Conservation (phyloP, 768 basidiomycete species). For the Trametes cinnabarina region DNA sequence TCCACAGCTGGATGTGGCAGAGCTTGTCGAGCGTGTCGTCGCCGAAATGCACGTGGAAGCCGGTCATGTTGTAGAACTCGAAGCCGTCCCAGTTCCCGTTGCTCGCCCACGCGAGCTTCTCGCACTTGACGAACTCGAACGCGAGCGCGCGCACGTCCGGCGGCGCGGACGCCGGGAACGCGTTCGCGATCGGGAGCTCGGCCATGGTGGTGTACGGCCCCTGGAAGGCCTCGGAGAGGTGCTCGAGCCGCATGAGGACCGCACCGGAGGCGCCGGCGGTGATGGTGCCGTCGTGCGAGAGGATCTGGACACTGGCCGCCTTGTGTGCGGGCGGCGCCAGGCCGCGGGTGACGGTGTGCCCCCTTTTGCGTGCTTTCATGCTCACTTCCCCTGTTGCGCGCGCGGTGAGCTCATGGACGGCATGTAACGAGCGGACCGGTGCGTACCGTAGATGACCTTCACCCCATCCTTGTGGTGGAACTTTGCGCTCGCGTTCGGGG, state of each 20-base stretch:
- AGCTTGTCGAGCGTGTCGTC: conserved; percentile 27
- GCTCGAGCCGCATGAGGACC: conserved; percentile 12
- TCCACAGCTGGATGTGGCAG: conserved; percentile 31
- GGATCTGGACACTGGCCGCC: not conserved
- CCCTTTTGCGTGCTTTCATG: not conserved
- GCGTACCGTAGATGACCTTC: conserved; percentile 24
- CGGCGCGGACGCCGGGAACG: conserved; percentile 15
- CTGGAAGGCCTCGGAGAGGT: conserved; percentile 5
- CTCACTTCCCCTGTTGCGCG: not conserved
- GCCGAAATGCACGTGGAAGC: conserved; percentile 29
- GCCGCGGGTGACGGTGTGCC: not conserved
- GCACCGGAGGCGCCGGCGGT: conserved; percentile 15
- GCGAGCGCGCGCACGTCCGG: conserved; percentile 21
- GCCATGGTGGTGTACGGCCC: conserved; percentile 25
- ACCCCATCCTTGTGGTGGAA: conserved; percentile 12
- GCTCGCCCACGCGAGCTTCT: conserved; percentile 28
- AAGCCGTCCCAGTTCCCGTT: conserved; percentile 23
- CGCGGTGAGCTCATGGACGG: not conserved
- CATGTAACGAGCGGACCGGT: not conserved
- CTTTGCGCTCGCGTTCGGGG: conserved; percentile 1
- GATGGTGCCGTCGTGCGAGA: not conserved
- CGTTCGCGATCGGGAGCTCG: conserved; percentile 19
- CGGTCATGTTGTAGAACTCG: conserved; percentile 32
- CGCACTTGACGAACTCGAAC: conserved; percentile 28
- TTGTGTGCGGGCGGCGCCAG: not conserved